Base-by-base conservation (phyloP, 179 eudicot species). In the Sideroxylon spinosum region DNA sequence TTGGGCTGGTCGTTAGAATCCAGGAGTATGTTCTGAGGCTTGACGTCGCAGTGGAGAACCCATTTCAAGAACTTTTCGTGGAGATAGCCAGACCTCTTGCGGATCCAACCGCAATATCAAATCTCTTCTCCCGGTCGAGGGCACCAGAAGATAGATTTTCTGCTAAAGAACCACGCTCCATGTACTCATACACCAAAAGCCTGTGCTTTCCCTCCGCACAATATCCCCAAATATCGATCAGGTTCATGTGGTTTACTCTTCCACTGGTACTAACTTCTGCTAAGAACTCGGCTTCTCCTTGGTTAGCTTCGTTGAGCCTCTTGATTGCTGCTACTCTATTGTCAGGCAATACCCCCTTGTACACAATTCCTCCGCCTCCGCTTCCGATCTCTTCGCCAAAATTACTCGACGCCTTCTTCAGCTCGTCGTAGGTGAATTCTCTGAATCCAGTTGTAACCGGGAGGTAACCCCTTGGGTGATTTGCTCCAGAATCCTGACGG, bases 51-150 rank as follows among this genome's bases (percentile, higher is more conserved):
- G 14, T 74, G 82, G 14, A 79, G 55, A 66, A 79, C 82, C 82
- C 82, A 79, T 55, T 79, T 78, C 66, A 79, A 68, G 60, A 78
- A 79, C 73, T 79, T 69, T 11, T 79, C 74, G 11, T 79, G 82
- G 9, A 79, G 48, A 57, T 79, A 79, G 82, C 77, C 11, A 79
- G 60, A 0, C 82, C 78, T 68, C 74, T 79, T 3, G 78, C 82
- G 3, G 78, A 63, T 16, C 82, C 82, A 3, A 79, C 16, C 8
- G 78, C 82, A 56, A 74, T 67, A 19, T 74, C 25, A 28, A 74
- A 79, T 59, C 78, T 74, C 66, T 79, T 74, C 14, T 56, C 49
- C 57, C 57, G 73, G 3, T 73, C 78, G 7, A 79, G 82, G 7
- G 72, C 6, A 32, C 22, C 37, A 11, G 78, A 32, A 17, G 26